Evolutionary conservation across 495 filamentous ascomycete species (phyloP).

Genomic region (Aspergillus conjunctus): DNA sequence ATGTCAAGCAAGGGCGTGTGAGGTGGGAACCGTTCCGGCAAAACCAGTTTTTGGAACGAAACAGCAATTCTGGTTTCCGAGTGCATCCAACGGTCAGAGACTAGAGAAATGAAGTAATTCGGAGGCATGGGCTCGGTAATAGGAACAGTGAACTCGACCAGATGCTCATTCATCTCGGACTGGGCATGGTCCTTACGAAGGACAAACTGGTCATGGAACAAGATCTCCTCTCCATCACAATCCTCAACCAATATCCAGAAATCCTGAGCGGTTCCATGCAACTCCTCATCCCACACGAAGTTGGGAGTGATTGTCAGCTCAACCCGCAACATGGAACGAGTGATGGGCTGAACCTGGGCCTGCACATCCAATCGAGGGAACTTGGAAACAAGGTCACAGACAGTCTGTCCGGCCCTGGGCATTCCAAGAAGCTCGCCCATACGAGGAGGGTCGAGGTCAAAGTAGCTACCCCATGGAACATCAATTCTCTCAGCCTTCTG

Average conservation of each 20-base stretch:
- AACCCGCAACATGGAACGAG: slow-evolving; percentile 91
- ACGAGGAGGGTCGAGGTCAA: slow-evolving; percentile 94
- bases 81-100: slow-evolving; percentile 98
- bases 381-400: slow-evolving; percentile 83
- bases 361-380: slow-evolving; percentile 92
- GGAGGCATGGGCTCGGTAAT: slow-evolving; percentile 98
- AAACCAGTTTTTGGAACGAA: slow-evolving; percentile 89
- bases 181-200: slow-evolving; percentile 83
- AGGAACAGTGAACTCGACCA: slow-evolving; percentile 96
- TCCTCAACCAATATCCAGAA: slow-evolving; percentile 99
- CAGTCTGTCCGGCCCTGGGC: slow-evolving; percentile 83
- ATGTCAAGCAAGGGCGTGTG: slow-evolving; percentile 89
- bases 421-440: slow-evolving; percentile 94
- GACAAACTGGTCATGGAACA: slow-evolving; percentile 95
- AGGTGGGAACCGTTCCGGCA: slow-evolving; percentile 93
- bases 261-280: slow-evolving; percentile 85
- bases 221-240: slow-evolving; percentile 93
- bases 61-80: slow-evolving; percentile 92
- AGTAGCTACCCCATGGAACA: slow-evolving; percentile 90
- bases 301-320: slow-evolving; percentile 92
- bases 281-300: slow-evolving; percentile 91
- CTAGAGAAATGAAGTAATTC: slow-evolving; percentile 93
- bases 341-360: slow-evolving; percentile 91
- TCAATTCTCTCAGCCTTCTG: slow-evolving; percentile 93
- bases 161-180: slow-evolving; percentile 82